A percentile compares a stretch with the other conserved stretches of the same genome.
phyloP scores from a whole-genome alignment of 805 yeast species.

The Hanseniaspora mollemarum region DNA sequence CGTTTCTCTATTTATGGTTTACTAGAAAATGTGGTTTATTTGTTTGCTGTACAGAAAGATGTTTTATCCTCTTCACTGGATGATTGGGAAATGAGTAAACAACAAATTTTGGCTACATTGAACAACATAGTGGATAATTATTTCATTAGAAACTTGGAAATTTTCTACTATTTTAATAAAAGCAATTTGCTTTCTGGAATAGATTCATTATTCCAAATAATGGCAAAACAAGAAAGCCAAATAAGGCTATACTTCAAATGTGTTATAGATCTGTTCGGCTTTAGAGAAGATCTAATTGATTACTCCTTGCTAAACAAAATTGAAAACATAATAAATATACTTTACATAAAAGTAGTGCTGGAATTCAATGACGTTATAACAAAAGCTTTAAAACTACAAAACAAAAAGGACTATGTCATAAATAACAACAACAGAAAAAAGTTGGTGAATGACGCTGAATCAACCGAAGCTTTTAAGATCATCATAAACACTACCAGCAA shows the following conservation, averaged over 20 bases:
- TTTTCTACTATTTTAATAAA: slow-evolving; percentile 1
- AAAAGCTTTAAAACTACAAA: slow-evolving; percentile 6
- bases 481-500: slow-evolving; percentile 38
- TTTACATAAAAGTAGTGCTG: neutral
- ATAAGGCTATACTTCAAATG: neutral
- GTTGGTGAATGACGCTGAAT: slow-evolving; percentile 51
- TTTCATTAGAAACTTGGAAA: slow-evolving; percentile 7
- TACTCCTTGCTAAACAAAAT: neutral
- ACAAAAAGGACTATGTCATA: slow-evolving; percentile 8
- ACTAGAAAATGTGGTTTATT: neutral
- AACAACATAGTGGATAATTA: slow-evolving; percentile 4
- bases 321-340: slow-evolving; percentile 5
- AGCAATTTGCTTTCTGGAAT: slow-evolving; percentile 1
- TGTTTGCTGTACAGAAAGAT: slow-evolving; percentile 5
- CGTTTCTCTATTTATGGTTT: neutral
- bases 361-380: slow-evolving; percentile 1
- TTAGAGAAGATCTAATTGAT: neutral
- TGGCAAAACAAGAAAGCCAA: neutral
- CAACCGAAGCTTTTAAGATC: slow-evolving; percentile 52
- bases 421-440: slow-evolving; percentile 22
- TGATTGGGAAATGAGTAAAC: neutral
- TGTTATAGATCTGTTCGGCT: neutral
- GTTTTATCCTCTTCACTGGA: neutral
- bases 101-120: neutral
- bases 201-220: neutral